Base-by-base conservation (phyloP, 1,284 basidiomycete genomes). In the Pseudomicrostroma phylloplanum region DNA sequence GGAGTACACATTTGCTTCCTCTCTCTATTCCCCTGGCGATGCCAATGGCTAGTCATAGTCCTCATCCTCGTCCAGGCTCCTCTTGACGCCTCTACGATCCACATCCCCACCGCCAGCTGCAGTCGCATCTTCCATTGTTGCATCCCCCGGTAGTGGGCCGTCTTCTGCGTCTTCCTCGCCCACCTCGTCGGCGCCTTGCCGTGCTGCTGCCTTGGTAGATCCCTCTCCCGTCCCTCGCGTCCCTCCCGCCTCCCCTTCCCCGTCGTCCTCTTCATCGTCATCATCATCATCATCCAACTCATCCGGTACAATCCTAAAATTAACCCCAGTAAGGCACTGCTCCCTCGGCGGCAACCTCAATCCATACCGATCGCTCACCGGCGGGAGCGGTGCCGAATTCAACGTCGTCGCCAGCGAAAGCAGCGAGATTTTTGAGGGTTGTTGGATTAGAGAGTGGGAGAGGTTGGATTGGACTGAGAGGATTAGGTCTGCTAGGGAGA, bases 351-450 rank as follows among this genome's bases (percentile, higher is more conserved):
- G 94, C 21, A 97, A 82, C 21, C 92, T 88, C 55, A 97, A 86
- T 41, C 93, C 94, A 80, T 96, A 96, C 1, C 92, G 87, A 81
- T 97, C 94, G n/a, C 90, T 89, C 11, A 97, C 88, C 2, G 91
- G 82, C 2, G 94, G 94, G 3, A 98, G 85, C 0, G 94, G 91
- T 36, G 86, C 84, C 0, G 89, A 85, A 80, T 98, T 98, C 53
- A 93, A 89, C 78, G 92, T 89, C 4, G 90, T 87, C 1, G 96
- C 92, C 26, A 97, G 83, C 7, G 89, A 88, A 43, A 91, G 85
- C 11, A 91, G 85, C 19, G 39, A 40, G 43, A 48, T 60, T 81
- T 97, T 92, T 0, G 93, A 92, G 21, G 96, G 88, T 13, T 91
- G 85, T 30, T 91, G 90, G 36, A 89, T 91, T 79, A 94, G 91